Percentiles rank a stretch among this genome's conserved stretches.
phyloP scores from a whole-genome alignment of 768 basidiomycete genomes.

The Boletus rubroflammeus region DNA sequence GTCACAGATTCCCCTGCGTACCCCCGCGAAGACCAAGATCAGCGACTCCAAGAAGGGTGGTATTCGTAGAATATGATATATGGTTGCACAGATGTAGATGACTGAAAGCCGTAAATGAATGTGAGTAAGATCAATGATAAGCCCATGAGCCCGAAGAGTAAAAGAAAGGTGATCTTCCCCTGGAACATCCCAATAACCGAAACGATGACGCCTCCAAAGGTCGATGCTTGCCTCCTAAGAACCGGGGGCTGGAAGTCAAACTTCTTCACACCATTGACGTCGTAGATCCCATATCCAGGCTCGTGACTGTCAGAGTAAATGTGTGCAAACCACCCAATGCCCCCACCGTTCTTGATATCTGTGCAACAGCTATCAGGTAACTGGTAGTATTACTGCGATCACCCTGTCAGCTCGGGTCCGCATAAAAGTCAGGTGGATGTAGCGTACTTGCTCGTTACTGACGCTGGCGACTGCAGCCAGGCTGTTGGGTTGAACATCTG shows the following conservation, averaged over 20 bases:
- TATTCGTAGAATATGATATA: background rate
- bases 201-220: background rate
- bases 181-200: background rate
- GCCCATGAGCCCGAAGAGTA: background rate
- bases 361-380: slow-evolving; percentile 62
- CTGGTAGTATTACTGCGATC: slow-evolving; percentile 46
- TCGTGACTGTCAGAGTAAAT: slow-evolving; percentile 66
- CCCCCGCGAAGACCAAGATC: slow-evolving; percentile 50
- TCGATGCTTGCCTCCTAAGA: background rate
- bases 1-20: slow-evolving; percentile 72
- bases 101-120: background rate
- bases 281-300: slow-evolving; percentile 71
- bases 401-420: background rate
- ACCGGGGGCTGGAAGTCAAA: slow-evolving; percentile 65
- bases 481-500: slow-evolving; percentile 63
- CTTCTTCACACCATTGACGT: slow-evolving; percentile 46
- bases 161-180: background rate
- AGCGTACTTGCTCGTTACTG: slow-evolving; percentile 55
- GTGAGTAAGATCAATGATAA: background rate
- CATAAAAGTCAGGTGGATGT: background rate
- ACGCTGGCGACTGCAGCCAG: slow-evolving; percentile 56
- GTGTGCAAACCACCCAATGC: slow-evolving; percentile 81
- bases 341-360: slow-evolving; percentile 61
- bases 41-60: slow-evolving; percentile 45
- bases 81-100: background rate